Evolutionary conservation across 2,329 filamentous ascomycete species (phyloP), one percentile per base, ranked within the genome.

Genomic region (Aphanocladium album): DNA sequence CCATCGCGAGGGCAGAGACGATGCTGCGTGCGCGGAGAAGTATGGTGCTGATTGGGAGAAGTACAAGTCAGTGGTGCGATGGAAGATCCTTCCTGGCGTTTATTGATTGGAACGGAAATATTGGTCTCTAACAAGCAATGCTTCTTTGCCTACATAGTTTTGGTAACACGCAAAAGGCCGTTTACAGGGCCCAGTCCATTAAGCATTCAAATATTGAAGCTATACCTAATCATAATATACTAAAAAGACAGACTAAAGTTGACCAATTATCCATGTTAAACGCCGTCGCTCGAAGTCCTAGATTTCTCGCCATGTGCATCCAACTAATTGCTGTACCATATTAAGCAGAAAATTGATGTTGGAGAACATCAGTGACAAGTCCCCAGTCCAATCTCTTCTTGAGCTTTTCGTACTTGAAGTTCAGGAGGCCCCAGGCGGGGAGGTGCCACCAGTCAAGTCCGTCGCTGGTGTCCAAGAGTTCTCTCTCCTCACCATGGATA

Each of bases 11-110:
- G 78, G 85, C 57, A 82, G 93, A 61, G 93, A 96, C 66, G 91
- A 96, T 67, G 89, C 89, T 70, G 95, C 95, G 76, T 97, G 93
- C 72, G 80, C 82, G 60, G 83, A 83, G 67, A 96, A 96, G 80
- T 96, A 96, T 71, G 92, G 92, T 5, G 86, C 86, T 64, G 91
- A 96, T 69, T 97, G 93, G 92, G 85, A 91, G 60, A 83, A 85
- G 73, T 97, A 96, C 72, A 91, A 88, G 73, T 85, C 85, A 72
- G 81, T 85, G 65, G 93, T 96, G 25, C 84, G 79, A 63, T 96
- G 84, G 73, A 84, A 87, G 68, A 93, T 97, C 62, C 74, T 96
- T 39, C 93, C 93, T 2, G 89, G 89, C 8, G 75, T 96, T 12
- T 96, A 96, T 74, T 96, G 68, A 60, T 35, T 14, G 35, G 49